Base-by-base conservation (phyloP, 352 stramenopile genomes). In the Pythium myriotylum region DNA sequence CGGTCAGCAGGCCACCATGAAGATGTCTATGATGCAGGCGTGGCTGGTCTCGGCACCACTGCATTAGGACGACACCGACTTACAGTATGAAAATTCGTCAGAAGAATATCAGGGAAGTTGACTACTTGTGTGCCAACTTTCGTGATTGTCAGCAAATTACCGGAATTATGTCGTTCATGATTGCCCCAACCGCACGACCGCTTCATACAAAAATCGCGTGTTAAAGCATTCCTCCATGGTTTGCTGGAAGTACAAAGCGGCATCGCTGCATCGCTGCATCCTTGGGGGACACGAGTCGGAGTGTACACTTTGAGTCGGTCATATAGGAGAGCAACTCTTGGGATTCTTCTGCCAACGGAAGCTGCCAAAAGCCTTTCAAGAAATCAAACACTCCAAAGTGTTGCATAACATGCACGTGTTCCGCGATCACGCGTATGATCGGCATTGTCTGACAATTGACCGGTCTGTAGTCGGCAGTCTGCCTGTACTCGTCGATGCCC, bases 291-390 rank as follows among this genome's bases (percentile, higher is more conserved):
- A 1, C 62, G 54, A 10, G 17, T 49, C 35, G 62, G 67, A 14
- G 51, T 74, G 33, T 72, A 72, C 9, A 73, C 22, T 12, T 54
- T 69, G 7, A 5, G 29, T 67, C 40, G n/a, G 54, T 67, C 61
- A 70, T 61, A 41, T 67, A 67, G 23, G 66, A 73, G 5, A 67
- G 29, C 4, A 73, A 29, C 37, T 66, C 55, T 47, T 64, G 59
- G 39, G 37, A 57, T 20, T 60, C 59, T 41, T 59, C 29, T 39
- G 52, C 7, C 14, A 73, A 40, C 17, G 60, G 60, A 13, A 73
- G 27, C 42, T 73, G 66, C 66, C 66, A 70, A 24, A 50, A 62
- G 22, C 52, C n/a, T 51, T 35, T 35, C 5, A 35, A 10, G 10
- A 35, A 35, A 10, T 35, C 29, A 10, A 51, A 51, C 29, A 51